A percentile compares a stretch with the other conserved stretches of the same genome.
phyloP scores from a whole-genome alignment of 129 eudicot genomes.

The Apium graveolens region DNA sequence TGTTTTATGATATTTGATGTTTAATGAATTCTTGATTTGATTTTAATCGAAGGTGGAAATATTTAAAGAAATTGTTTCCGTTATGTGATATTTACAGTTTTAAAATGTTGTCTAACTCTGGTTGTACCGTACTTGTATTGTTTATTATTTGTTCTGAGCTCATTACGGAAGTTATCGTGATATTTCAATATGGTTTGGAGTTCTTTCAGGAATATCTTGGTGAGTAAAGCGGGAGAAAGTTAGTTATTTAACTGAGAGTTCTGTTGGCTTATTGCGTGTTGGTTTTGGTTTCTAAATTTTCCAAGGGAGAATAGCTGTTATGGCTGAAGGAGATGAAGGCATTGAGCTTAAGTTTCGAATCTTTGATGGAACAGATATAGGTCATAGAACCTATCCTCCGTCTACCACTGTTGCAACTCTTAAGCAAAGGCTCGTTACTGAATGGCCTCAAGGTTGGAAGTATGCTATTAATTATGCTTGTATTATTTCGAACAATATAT shows the following conservation, averaged over 20 bases:
- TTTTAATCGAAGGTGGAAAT: not conserved
- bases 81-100: no score
- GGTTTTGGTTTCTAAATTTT: constrained; percentile 16
- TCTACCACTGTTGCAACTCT: constrained; percentile 51
- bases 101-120: no score
- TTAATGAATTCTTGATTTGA: not conserved
- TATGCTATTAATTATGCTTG: not conserved
- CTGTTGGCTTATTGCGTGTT: constrained; percentile 24
- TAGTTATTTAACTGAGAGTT: constrained; percentile 19
- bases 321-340: constrained; percentile 59
- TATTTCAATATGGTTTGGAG: not conserved
- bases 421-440: constrained; percentile 69
- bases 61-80: not conserved
- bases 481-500: not conserved
- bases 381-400: constrained; percentile 49
- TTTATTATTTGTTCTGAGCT: not conserved
- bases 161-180: not conserved
- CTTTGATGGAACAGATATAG: constrained; percentile 70
- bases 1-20: not conserved
- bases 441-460: constrained; percentile 78
- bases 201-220: constrained; percentile 8
- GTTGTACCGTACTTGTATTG: not conserved
- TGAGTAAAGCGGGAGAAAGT: constrained; percentile 38
- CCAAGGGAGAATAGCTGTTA: constrained; percentile 21
- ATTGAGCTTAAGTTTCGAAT: constrained; percentile 73